A percentile compares a stretch with the other conserved stretches of the same genome.
Conservation (phyloP, 2,329 filamentous ascomycete genomes). For the Celoporthe dispersa region DNA sequence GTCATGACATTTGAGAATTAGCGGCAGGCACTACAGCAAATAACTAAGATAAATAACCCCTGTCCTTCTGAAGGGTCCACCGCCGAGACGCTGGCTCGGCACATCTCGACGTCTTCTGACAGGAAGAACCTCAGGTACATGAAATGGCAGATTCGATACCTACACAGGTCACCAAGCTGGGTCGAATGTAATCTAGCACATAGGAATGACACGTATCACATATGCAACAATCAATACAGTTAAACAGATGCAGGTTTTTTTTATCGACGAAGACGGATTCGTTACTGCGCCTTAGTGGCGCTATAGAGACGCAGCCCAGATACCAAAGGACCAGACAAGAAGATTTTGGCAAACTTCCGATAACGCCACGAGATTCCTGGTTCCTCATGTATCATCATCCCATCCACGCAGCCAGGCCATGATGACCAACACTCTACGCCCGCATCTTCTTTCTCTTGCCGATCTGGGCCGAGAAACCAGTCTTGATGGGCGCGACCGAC, state of each 20-base stretch:
- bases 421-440: constrained; percentile 58
- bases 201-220: not conserved
- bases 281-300: not conserved
- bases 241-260: not conserved
- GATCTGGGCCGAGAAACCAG: constrained; percentile 99
- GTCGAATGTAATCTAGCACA: not conserved
- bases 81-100: not conserved
- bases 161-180: not conserved
- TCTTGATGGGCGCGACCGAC: constrained; percentile 97
- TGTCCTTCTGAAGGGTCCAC: not conserved
- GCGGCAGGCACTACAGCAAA: constrained; percentile 28
- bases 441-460: constrained; percentile 97
- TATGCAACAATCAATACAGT: not conserved
- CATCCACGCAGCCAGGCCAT: constrained; percentile 6
- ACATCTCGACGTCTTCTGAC: not conserved
- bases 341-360: not conserved
- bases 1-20: constrained; percentile 14
- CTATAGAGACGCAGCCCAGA: not conserved
- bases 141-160: no score
- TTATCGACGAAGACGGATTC: not conserved
- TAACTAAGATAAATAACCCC: constrained; percentile 21
- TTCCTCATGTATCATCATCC: constrained; percentile 21
- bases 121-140: not conserved
- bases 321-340: constrained; percentile 1
- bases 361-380: constrained; percentile 13